A percentile compares a stretch with the other conserved stretches of the same genome.
These are phyloP conservation scores for Nannochloropsis salina DNA, from an alignment of 108 stramenopile genomes.

Conservation along the genomic window DNA sequence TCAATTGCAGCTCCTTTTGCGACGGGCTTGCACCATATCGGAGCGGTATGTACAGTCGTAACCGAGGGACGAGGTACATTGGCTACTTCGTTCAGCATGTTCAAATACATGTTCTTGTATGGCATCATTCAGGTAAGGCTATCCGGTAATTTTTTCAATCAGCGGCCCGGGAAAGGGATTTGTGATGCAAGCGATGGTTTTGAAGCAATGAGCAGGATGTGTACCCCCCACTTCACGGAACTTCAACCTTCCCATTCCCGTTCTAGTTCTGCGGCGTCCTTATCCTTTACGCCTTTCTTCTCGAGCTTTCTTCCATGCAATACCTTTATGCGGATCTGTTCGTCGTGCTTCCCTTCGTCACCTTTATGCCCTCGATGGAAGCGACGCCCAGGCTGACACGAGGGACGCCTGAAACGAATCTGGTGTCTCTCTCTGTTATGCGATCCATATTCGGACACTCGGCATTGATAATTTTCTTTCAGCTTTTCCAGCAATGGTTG, in stretches of 20 bases:
- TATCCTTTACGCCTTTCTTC: neutral
- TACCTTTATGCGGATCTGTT: slow-evolving; percentile 6
- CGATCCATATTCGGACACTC: neutral
- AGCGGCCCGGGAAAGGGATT: too few species aligned
- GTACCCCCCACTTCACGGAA: neutral
- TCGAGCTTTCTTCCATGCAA: neutral
- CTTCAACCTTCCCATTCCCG: neutral
- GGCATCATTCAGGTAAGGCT: neutral
- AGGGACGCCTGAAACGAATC: slow-evolving; percentile 14
- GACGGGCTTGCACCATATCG: neutral
- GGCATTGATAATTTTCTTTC: slow-evolving; percentile 9
- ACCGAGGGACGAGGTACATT: neutral
- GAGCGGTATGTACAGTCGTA: neutral
- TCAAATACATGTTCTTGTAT: slow-evolving; percentile 11
- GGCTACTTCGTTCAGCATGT: neutral
- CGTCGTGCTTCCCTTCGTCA: neutral
- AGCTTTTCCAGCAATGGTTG: slow-evolving; percentile 20
- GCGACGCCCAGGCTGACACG: neutral
- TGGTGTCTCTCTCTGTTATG: neutral
- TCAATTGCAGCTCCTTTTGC: slow-evolving; percentile 7
- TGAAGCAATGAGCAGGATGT: neutral
- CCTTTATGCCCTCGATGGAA: slow-evolving; percentile 13
- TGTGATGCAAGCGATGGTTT: too few species aligned
- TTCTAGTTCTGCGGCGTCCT: neutral
- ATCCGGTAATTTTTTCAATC: neutral